Evolutionary conservation across 805 yeast species (phyloP).

Genomic region (Komagataella populi): DNA sequence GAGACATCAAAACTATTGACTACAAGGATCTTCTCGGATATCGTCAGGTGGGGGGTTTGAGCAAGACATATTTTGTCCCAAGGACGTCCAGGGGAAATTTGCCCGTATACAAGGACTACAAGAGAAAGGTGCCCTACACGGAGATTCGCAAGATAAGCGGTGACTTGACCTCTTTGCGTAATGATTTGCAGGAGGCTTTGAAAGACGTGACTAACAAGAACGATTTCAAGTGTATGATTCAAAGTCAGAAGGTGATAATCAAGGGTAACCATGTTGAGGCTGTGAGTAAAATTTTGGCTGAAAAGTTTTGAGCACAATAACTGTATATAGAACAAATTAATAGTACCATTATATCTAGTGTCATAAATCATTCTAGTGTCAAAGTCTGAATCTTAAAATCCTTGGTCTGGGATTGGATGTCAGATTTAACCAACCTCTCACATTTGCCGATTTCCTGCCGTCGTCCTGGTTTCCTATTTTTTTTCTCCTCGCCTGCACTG

Average conservation of each 20-base stretch:
- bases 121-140: conserved; percentile 1
- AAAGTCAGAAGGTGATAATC: conserved; percentile 38
- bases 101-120: conserved; percentile 46
- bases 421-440: neutral
- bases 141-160: conserved; percentile 66
- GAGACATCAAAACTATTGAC: neutral
- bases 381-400: neutral
- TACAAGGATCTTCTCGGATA: neutral
- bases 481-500: neutral
- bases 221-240: conserved; percentile 32
- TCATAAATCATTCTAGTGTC: neutral
- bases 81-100: conserved; percentile 54
- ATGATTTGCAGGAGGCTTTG: conserved; percentile 43
- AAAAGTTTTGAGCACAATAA: conserved; percentile 12
- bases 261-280: conserved; percentile 28
- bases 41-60: conserved; percentile 3
- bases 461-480: neutral
- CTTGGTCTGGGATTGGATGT: neutral
- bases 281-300: conserved; percentile 20
- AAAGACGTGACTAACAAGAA: conserved; percentile 29
- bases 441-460: neutral
- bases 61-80: conserved; percentile 23
- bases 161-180: conserved; percentile 46
- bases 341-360: neutral
- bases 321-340: neutral